Percentiles rank a stretch among this genome's conserved stretches.
Conservation (phyloP, 2,329 filamentous ascomycete species). For the Lasiodiplodia gonubiensis region DNA sequence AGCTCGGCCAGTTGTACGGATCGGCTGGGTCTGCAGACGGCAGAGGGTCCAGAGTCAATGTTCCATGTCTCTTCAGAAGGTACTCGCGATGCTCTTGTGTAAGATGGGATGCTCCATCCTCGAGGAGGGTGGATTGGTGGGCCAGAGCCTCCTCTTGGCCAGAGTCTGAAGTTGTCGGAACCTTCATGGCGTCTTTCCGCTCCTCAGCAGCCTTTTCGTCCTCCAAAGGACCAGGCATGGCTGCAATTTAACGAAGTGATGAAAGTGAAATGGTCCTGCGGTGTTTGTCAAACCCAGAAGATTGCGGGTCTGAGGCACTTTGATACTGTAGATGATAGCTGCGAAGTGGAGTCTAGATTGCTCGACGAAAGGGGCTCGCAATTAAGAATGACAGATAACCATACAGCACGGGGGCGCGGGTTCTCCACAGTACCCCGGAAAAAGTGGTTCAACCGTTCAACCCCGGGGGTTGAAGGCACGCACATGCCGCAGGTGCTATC, state of each 20-base stretch:
- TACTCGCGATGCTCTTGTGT: conserved; percentile 56
- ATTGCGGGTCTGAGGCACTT: background rate
- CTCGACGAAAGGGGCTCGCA: conserved; percentile 3
- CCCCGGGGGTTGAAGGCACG: too few relatives aligned
- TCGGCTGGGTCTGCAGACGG: conserved; percentile 58
- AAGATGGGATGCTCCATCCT: conserved; percentile 40
- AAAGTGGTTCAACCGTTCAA: too few relatives aligned
- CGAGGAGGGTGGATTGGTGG: conserved; percentile 34
- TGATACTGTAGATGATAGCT: background rate
- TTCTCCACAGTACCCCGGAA: conserved; percentile 8
- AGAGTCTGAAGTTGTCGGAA: background rate
- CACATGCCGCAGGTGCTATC: conserved; percentile 4
- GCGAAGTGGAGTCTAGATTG: background rate
- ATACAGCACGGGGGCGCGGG: background rate
- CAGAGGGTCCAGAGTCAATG: conserved; percentile 60
- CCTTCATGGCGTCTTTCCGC: conserved; percentile 8
- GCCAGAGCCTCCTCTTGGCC: conserved; percentile 8
- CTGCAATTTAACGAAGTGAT: background rate
- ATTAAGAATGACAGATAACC: conserved; percentile 11
- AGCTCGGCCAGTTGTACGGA: conserved; percentile 62
- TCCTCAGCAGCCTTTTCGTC: conserved; percentile 17
- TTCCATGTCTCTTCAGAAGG: conserved; percentile 59
- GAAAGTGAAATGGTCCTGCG: background rate
- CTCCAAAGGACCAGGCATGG: conserved; percentile 16
- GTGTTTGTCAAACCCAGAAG: background rate